phyloP scores from a whole-genome alignment of 1,139 yeast species.

The Lodderomyces theae region DNA sequence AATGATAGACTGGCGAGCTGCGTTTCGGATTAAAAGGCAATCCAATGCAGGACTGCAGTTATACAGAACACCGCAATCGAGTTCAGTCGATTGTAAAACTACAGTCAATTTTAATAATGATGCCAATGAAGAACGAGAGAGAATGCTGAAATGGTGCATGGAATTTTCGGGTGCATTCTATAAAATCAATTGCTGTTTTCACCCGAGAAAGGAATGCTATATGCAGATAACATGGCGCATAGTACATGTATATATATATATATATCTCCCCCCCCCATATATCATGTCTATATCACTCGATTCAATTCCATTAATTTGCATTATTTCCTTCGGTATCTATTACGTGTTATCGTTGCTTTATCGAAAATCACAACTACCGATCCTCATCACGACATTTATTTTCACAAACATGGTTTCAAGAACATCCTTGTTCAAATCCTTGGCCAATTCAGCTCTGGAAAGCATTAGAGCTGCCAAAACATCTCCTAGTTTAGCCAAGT shows the following conservation, averaged over 20 bases:
- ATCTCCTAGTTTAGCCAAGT: background rate
- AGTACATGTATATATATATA: no score
- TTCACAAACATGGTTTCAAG: slow-evolving; percentile 34
- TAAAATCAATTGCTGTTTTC: no score
- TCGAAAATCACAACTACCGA: slow-evolving; percentile 25
- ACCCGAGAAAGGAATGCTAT: no score
- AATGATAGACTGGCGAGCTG: no score
- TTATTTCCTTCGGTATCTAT: slow-evolving; percentile 9
- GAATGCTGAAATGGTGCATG: no score
- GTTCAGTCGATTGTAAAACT: background rate
- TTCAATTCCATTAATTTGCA: slow-evolving; percentile 6
- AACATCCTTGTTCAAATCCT: slow-evolving; percentile 18
- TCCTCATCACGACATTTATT: slow-evolving; percentile 29
- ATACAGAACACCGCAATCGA: no score
- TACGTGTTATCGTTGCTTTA: slow-evolving; percentile 10
- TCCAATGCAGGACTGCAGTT: no score
- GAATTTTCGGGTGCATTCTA: background rate
- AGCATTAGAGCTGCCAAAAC: background rate
- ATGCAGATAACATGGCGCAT: background rate
- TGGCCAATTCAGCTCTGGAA: slow-evolving; percentile 7
- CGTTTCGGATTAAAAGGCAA: no score
- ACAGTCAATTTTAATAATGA: no score
- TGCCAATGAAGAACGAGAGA: no score
- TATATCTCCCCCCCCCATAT: background rate
- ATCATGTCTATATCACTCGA: slow-evolving; percentile 4